Evolutionary conservation across 208 protist genomes (phyloP).

Genomic region (Leishmania major): DNA sequence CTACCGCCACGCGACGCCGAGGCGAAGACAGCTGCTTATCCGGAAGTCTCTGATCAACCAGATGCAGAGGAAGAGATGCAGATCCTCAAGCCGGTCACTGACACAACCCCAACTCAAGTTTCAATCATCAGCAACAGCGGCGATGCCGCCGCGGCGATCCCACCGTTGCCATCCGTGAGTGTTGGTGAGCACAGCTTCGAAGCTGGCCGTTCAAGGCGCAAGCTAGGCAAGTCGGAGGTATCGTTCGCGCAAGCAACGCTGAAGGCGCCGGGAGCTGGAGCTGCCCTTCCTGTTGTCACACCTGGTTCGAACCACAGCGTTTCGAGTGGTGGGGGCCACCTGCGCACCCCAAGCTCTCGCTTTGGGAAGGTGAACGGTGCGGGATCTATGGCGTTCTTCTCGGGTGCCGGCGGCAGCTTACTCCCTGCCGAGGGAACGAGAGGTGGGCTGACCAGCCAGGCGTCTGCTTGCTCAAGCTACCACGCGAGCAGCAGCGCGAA

Average conservation of each 20-base stretch:
- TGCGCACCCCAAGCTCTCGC: neutral
- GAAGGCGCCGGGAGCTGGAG: neutral
- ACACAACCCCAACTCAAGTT: neutral
- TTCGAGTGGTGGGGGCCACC: neutral
- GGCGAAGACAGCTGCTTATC: neutral
- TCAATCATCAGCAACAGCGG: neutral
- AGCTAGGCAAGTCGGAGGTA: conserved; percentile 1
- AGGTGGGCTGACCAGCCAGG: neutral
- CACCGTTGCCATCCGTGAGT: neutral
- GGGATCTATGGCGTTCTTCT: neutral
- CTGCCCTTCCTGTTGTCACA: no score
- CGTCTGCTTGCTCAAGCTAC: neutral
- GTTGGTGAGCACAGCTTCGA: neutral
- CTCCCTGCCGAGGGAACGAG: neutral
- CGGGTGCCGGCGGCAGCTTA: neutral
- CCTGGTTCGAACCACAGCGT: neutral
- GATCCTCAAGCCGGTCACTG: neutral
- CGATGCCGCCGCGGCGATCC: no score
- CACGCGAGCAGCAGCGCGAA: conserved; percentile 10
- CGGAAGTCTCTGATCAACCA: neutral
- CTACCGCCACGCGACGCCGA: no score
- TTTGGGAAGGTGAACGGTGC: neutral
- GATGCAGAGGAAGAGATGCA: neutral
- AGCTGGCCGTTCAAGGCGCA: neutral
- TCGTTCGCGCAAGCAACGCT: neutral